Conservation (phyloP, 2,329 filamentous ascomycete genomes). For the Exutisphaerella laricina region DNA sequence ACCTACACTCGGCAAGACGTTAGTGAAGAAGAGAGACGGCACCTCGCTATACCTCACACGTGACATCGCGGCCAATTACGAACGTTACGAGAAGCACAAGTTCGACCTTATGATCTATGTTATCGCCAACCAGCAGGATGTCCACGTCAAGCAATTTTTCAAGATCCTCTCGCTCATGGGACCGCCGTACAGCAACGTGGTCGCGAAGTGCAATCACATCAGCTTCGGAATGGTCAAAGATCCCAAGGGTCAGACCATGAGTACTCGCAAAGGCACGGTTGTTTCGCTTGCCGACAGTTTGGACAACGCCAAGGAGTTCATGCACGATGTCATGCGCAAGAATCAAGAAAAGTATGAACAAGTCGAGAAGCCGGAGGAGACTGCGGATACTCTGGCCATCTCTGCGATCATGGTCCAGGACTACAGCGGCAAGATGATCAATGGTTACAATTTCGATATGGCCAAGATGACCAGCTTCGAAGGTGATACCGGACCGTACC, state of each 20-base stretch:
- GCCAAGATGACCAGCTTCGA: slow-evolving; percentile 78
- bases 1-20: slow-evolving; percentile 62
- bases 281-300: slow-evolving; percentile 47
- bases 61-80: slow-evolving; percentile 61
- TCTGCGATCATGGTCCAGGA: slow-evolving; percentile 97
- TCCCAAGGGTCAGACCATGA: slow-evolving; percentile 51
- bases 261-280: slow-evolving; percentile 53
- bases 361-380: slow-evolving; percentile 73
- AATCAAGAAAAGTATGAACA: slow-evolving; percentile 88
- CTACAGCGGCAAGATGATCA: slow-evolving; percentile 87
- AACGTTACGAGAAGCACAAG: slow-evolving; percentile 56
- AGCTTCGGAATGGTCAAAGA: slow-evolving; percentile 59
- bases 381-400: slow-evolving; percentile 85
- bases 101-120: slow-evolving; percentile 67
- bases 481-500: slow-evolving; percentile 77
- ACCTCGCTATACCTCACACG: slow-evolving; percentile 64
- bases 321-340: slow-evolving; percentile 95
- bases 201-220: slow-evolving; percentile 56
- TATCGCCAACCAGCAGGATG: slow-evolving; percentile 58
- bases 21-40: slow-evolving; percentile 62
- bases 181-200: slow-evolving; percentile 49
- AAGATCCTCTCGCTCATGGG: slow-evolving; percentile 60
- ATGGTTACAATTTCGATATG: slow-evolving; percentile 70
- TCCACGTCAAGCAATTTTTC: slow-evolving; percentile 60
- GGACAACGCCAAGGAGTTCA: slow-evolving; percentile 70